A percentile compares a stretch with the other conserved stretches of the same genome.
These are phyloP conservation scores for Pichia eremophila DNA, from an alignment of 805 yeast species.

Conservation along the genomic window DNA sequence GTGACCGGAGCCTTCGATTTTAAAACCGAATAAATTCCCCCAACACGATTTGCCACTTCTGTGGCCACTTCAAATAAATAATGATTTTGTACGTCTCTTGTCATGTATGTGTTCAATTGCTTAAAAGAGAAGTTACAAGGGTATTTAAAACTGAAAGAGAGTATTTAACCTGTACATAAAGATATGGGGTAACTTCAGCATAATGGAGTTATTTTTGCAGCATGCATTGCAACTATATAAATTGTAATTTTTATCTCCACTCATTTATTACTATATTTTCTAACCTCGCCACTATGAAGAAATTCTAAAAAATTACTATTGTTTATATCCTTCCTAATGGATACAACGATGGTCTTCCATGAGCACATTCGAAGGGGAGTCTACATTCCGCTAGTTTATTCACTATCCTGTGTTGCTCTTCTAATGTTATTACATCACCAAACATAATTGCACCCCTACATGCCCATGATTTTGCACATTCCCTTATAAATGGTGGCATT, in stretches of 20 bases:
- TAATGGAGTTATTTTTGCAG: no score
- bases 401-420: slow-evolving; percentile 39
- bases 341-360: slow-evolving; percentile 68
- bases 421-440: slow-evolving; percentile 41
- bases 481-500: neutral
- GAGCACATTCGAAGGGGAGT: slow-evolving; percentile 75
- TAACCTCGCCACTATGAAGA: no score
- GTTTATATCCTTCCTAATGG: neutral
- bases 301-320: no score
- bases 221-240: no score
- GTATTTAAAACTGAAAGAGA: no score
- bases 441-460: slow-evolving; percentile 66
- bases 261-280: no score
- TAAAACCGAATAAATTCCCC: slow-evolving; percentile 94
- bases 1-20: slow-evolving; percentile 97
- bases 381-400: slow-evolving; percentile 36
- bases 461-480: slow-evolving; percentile 43
- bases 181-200: no score
- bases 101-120: slow-evolving; percentile 30
- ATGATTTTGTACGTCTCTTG: slow-evolving; percentile 81
- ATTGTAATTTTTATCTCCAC: no score
- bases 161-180: no score
- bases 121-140: no score
- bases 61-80: slow-evolving; percentile 90
- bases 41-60: slow-evolving; percentile 95